A percentile compares a stretch with the other conserved stretches of the same genome.
Evolutionary conservation across 2,329 filamentous ascomycete species (phyloP).

Genomic region (Fusarium lateritium): DNA sequence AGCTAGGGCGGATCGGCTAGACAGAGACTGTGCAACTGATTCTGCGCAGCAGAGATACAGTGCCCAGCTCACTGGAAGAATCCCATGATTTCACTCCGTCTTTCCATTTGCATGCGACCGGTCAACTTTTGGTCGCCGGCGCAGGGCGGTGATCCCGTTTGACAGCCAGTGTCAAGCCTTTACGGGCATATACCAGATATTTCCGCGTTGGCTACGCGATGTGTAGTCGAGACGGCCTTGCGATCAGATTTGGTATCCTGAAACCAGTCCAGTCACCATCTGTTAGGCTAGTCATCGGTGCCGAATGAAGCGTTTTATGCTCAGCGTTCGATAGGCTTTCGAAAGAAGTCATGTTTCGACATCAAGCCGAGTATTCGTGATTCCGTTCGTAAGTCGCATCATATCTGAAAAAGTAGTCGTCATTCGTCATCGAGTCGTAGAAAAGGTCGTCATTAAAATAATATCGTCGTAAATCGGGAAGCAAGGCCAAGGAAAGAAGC

Average conservation of each 20-base stretch:
- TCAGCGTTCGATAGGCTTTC: constrained; percentile 49
- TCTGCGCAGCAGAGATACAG: constrained; percentile 53
- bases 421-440: constrained; percentile 57
- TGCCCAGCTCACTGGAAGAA: constrained; percentile 51
- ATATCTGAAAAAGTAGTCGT: constrained; percentile 51
- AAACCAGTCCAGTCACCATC: constrained; percentile 50
- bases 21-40: constrained; percentile 46
- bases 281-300: constrained; percentile 44
- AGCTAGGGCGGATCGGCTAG: constrained; percentile 42
- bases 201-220: constrained; percentile 55
- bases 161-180: constrained; percentile 63
- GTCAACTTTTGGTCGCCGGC: constrained; percentile 14
- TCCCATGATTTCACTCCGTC: constrained; percentile 49
- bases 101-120: constrained; percentile 46
- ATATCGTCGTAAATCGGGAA: constrained; percentile 59
- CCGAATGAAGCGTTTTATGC: constrained; percentile 48
- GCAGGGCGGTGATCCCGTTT: constrained; percentile 54
- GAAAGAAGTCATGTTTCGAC: constrained; percentile 51
- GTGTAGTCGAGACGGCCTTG: constrained; percentile 52
- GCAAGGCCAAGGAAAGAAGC: constrained; percentile 55
- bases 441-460: constrained; percentile 62
- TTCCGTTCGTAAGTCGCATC: constrained; percentile 54
- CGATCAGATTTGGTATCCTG: constrained; percentile 38
- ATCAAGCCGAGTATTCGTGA: constrained; percentile 53
- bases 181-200: constrained; percentile 59